phyloP scores from a whole-genome alignment of 148 eudicot species.

The Pharnaceum exiguum region DNA sequence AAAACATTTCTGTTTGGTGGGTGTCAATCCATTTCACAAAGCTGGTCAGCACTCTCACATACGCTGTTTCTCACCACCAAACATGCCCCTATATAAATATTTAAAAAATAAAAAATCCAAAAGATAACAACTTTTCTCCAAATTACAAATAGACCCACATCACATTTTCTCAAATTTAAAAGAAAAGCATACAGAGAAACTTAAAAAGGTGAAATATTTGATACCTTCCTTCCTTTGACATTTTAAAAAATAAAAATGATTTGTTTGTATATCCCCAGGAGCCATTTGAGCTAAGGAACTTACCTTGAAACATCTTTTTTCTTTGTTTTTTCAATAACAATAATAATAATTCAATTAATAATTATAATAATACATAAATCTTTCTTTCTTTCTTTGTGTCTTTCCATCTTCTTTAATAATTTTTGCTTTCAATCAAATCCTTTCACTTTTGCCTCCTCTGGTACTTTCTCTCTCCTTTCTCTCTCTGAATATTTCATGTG shows the following conservation, averaged over 20 bases:
- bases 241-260: conserved; percentile 15
- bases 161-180: conserved; percentile 1
- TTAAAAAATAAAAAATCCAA: too few species aligned
- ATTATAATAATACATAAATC: too few species aligned
- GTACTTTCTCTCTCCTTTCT: conserved; percentile 11
- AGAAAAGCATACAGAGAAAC: conserved; percentile 7
- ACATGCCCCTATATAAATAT: too few species aligned
- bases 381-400: too few species aligned
- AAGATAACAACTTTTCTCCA: not conserved
- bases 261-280: conserved; percentile 6
- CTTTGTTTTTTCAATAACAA: conserved; percentile 10
- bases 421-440: conserved; percentile 11
- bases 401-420: not conserved
- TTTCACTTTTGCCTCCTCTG: conserved; percentile 13
- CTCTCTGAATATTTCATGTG: not conserved
- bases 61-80: conserved; percentile 4
- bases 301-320: conserved; percentile 26
- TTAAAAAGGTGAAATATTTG: conserved; percentile 11
- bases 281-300: conserved; percentile 17
- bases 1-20: conserved; percentile 5
- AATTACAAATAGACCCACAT: conserved; percentile 12
- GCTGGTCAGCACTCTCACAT: conserved; percentile 20
- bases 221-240: conserved; percentile 1
- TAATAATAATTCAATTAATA: too few species aligned
- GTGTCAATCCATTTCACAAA: conserved; percentile 3